Evolutionary conservation across 441 rosid species (phyloP).

Genomic region (Macaranga tanarius): DNA sequence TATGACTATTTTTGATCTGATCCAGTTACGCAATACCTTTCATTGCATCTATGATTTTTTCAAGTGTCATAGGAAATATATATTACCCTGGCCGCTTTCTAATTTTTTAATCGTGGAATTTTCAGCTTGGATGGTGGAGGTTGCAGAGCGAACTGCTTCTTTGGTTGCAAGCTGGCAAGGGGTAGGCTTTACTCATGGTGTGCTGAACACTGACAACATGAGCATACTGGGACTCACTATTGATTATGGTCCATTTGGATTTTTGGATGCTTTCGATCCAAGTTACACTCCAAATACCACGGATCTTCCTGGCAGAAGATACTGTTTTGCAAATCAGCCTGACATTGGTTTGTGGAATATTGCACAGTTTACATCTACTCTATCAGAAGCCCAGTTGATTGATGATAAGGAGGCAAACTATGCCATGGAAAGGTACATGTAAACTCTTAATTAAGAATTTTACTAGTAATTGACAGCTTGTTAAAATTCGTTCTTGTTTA

Average conservation of each 20-base stretch:
- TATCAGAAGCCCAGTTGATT: slow-evolving; percentile 71
- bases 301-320: slow-evolving; percentile 96
- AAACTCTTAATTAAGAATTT: slow-evolving; percentile 4
- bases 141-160: slow-evolving; percentile 87
- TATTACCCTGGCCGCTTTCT: slow-evolving; percentile 2
- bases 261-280: slow-evolving; percentile 98
- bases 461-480: not conserved
- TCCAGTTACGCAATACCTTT: not conserved
- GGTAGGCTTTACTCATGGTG: slow-evolving; percentile 97
- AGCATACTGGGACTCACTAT: slow-evolving; percentile 94
- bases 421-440: slow-evolving; percentile 78
- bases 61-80: not conserved
- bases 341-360: slow-evolving; percentile 94
- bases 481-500: slow-evolving; percentile 4
- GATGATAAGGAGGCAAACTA: slow-evolving; percentile 83
- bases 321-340: slow-evolving; percentile 96
- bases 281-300: slow-evolving; percentile 95
- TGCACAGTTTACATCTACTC: slow-evolving; percentile 71
- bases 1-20: not conserved
- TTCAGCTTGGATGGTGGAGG: slow-evolving; percentile 93
- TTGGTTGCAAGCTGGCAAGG: slow-evolving; percentile 95
- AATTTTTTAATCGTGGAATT: not conserved
- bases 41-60: not conserved
- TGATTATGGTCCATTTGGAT: slow-evolving; percentile 98
- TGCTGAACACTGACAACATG: slow-evolving; percentile 96